These are phyloP conservation scores for Pestalotiopsis sp. DNA, from an alignment of 2,329 filamentous ascomycete genomes.

Conservation along the genomic window DNA sequence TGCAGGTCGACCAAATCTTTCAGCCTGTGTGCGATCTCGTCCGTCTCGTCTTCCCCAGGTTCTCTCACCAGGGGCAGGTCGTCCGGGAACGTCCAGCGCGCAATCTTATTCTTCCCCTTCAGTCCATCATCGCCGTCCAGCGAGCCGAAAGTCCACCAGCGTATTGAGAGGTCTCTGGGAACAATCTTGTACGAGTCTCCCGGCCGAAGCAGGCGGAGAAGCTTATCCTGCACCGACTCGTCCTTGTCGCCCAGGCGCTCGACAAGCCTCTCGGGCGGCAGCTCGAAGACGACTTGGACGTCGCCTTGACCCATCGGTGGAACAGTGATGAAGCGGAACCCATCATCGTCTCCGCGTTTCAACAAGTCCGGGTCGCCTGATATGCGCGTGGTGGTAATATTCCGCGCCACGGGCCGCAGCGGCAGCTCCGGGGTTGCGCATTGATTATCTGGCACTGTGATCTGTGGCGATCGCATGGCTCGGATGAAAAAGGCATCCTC, in stretches of 20 bases:
- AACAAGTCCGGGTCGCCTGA: constrained; percentile 6
- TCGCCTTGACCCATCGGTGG: neutral
- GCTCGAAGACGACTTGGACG: constrained; percentile 2
- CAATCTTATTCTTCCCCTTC: neutral
- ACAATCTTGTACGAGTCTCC: constrained; percentile 1
- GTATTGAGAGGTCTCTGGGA: neutral
- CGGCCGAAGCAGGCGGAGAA: constrained; percentile 5
- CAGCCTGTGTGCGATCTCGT: constrained; percentile 6
- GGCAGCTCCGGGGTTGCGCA: neutral
- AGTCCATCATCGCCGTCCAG: neutral
- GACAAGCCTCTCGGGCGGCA: neutral
- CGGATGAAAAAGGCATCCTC: constrained; percentile 8
- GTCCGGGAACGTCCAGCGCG: neutral
- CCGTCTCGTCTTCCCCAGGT: constrained; percentile 2
- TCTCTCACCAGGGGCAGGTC: neutral
- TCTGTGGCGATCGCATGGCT: neutral
- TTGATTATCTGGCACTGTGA: neutral
- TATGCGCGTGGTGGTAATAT: neutral
- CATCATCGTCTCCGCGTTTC: neutral
- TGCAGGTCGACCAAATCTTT: constrained; percentile 9
- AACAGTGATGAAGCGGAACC: neutral
- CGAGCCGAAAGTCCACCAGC: constrained; percentile 6
- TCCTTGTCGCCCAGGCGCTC: neutral
- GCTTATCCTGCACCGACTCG: neutral
- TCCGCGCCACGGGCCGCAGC: neutral